Conservation (phyloP, 1,284 basidiomycete species). For the Calocybe gambosa region DNA sequence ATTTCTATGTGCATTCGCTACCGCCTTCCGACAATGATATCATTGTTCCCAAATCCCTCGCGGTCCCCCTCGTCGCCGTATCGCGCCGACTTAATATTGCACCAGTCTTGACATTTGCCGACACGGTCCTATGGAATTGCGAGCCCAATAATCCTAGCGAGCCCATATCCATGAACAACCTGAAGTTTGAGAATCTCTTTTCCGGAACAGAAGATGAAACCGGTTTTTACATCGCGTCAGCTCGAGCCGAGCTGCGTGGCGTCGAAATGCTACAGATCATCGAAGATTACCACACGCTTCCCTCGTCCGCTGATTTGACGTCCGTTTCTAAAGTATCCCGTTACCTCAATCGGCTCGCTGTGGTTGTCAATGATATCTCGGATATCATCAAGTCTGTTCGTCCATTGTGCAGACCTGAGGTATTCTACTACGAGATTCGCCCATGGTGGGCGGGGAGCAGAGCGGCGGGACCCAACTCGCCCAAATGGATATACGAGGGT, state of each 20-base stretch:
- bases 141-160: constrained; percentile 49
- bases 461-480: constrained; percentile 44
- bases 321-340: constrained; percentile 67
- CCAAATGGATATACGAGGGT: constrained; percentile 84
- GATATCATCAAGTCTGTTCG: constrained; percentile 67
- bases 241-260: constrained; percentile 82
- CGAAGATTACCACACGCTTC: constrained; percentile 74
- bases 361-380: constrained; percentile 70
- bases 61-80: constrained; percentile 76
- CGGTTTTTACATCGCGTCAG: constrained; percentile 86
- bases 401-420: constrained; percentile 74
- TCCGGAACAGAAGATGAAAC: constrained; percentile 83
- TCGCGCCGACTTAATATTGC: constrained; percentile 80
- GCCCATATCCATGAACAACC: constrained; percentile 55
- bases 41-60: constrained; percentile 68
- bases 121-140: constrained; percentile 96
- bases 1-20: constrained; percentile 85
- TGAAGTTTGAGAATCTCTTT: constrained; percentile 69
- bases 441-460: constrained; percentile 92
- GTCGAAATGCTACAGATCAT: constrained; percentile 85
- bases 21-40: constrained; percentile 40
- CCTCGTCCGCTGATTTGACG: constrained; percentile 63
- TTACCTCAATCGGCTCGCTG: constrained; percentile 68
- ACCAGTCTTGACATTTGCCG: constrained; percentile 92
- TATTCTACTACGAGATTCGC: constrained; percentile 88